Evolutionary conservation across 2,329 filamentous ascomycete genomes (phyloP), one percentile per base, ranked within the genome.

Genomic region (Teratosphaeria nubilosa): DNA sequence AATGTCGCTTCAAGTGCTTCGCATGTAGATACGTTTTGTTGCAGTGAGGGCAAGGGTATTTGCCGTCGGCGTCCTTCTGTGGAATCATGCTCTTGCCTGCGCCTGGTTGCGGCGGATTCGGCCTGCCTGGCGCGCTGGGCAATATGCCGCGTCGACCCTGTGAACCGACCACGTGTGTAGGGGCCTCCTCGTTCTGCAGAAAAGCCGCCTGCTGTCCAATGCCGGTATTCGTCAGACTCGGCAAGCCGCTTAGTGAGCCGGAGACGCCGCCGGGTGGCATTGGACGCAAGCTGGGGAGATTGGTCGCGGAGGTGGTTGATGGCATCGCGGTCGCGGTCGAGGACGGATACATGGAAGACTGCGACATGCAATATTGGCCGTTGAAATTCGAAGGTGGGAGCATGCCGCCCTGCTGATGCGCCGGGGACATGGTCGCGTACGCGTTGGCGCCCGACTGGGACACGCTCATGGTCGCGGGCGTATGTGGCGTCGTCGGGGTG

Each of bases 11-110:
- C 67, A 97, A 76, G 76, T 97, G 94, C 80, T 99, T 97, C 53
- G 92, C 88, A 73, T 97, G 94, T 59, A 97, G 81, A 72, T 99
- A 99, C 6, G 91, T 96, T 80, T 97, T 97, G 69, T 90, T 96
- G 78, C 94, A 99, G 74, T 97, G 91, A 68, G 91, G 91, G 77
- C 94, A 99, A 60, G 94, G 92, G 72, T 95, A 99, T 78, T 97
- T 97, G 71, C 94, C 94, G 73, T 97, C 92, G 9, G 91, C 90
- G 74, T 97, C 92, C 79, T 97, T 96, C 66, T 90, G 87, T 16
- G 91, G 91, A 63, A 95, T 94, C 62, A 89, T 84, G 60, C 88
- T 89, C 80, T 96, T 95, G 3, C 63, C 80, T 64, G 84, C 85
- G 51, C 89, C 86, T 22, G 83, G 81, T 11, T 86, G 78, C 32